These are phyloP conservation scores for Cladosporium sphaerospermum DNA, from an alignment of 2,329 filamentous ascomycete genomes.

Conservation along the genomic window DNA sequence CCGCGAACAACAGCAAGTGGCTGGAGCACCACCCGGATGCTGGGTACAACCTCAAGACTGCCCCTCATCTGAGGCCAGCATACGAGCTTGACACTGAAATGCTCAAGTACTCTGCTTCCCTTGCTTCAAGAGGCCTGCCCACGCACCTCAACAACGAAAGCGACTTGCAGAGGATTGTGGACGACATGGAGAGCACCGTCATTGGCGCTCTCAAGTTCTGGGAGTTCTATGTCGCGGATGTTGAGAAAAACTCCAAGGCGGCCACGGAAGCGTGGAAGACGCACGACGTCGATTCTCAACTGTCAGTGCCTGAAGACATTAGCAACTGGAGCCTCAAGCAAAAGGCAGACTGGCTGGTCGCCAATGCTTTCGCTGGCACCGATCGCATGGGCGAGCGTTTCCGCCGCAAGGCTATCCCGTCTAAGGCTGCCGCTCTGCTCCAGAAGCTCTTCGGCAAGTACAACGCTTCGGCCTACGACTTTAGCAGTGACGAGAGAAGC, in stretches of 20 bases:
- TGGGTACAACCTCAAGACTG: constrained; percentile 88
- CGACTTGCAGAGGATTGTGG: constrained; percentile 76
- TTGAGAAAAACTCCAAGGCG: constrained; percentile 63
- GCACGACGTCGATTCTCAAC: constrained; percentile 51
- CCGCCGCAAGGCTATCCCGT: constrained; percentile 63
- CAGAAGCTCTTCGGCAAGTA: constrained; percentile 64
- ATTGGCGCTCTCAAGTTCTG: constrained; percentile 74
- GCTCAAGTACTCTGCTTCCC: constrained; percentile 55
- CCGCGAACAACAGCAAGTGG: constrained; percentile 92
- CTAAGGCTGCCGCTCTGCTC: constrained; percentile 62
- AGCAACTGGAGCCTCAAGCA: constrained; percentile 51
- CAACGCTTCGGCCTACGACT: constrained; percentile 45
- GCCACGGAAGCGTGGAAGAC: constrained; percentile 66
- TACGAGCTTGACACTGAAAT: constrained; percentile 74
- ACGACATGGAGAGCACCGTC: constrained; percentile 73
- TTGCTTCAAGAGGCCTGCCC: constrained; percentile 66
- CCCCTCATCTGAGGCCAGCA: constrained; percentile 62
- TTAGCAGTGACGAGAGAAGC: constrained; percentile 43
- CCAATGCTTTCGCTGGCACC: constrained; percentile 63
- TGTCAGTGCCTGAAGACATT: constrained; percentile 48
- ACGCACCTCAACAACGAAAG: constrained; percentile 63
- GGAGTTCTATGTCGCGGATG: constrained; percentile 87
- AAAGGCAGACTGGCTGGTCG: constrained; percentile 59
- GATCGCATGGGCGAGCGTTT: constrained; percentile 77
- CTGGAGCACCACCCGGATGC: constrained; percentile 89